phyloP scores from a whole-genome alignment of 148 eudicot species.

The Suaeda aralocaspica region DNA sequence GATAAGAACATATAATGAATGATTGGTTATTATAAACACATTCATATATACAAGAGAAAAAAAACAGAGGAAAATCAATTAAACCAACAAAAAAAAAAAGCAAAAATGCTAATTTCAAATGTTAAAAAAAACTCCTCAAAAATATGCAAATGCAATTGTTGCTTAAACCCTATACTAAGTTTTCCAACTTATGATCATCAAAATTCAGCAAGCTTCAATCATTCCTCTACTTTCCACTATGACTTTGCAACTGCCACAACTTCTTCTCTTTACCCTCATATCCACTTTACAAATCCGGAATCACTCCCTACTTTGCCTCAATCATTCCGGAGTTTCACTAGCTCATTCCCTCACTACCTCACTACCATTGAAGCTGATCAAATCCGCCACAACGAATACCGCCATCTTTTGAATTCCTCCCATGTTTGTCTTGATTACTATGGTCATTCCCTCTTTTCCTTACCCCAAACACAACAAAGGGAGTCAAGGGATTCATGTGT shows the following conservation, averaged over 20 bases:
- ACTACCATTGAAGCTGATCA: slow-evolving; percentile 54
- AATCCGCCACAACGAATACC: slow-evolving; percentile 45
- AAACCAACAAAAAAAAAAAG: not conserved
- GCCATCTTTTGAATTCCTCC: slow-evolving; percentile 41
- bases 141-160: slow-evolving; percentile 42
- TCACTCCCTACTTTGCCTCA: slow-evolving; percentile 51
- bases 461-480: slow-evolving; percentile 16
- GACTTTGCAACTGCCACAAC: slow-evolving; percentile 47
- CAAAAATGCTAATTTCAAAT: slow-evolving; percentile 43
- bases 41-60: not conserved
- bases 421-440: slow-evolving; percentile 67
- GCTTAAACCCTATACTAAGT: slow-evolving; percentile 24
- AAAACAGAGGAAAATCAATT: not conserved
- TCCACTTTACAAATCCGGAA: slow-evolving; percentile 64
- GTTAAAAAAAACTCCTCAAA: slow-evolving; percentile 34
- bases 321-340: slow-evolving; percentile 36
- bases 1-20: slow-evolving; percentile 3
- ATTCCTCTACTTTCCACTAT: slow-evolving; percentile 30
- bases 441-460: slow-evolving; percentile 71
- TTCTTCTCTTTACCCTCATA: slow-evolving; percentile 52
- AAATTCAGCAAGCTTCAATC: slow-evolving; percentile 18
- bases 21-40: not conserved
- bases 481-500: slow-evolving; percentile 5
- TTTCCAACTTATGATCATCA: slow-evolving; percentile 17
- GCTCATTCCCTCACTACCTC: slow-evolving; percentile 46